phyloP scores from a whole-genome alignment of 179 eudicot genomes.

The Sideroxylon spinosum region DNA sequence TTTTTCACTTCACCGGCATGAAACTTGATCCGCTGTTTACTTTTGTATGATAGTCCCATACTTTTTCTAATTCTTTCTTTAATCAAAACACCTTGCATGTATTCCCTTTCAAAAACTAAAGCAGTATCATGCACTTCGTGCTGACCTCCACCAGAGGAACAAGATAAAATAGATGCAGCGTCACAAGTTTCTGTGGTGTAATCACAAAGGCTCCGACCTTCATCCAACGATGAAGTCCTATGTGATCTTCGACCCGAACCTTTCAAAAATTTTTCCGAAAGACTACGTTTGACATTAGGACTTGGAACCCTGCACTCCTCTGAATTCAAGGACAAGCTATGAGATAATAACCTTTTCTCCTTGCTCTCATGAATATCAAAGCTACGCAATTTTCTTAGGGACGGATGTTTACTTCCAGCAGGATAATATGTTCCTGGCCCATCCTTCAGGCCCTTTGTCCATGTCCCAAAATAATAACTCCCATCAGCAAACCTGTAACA shows the following conservation, averaged over 20 bases:
- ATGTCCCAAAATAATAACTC: slow-evolving; percentile 76
- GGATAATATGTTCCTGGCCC: slow-evolving; percentile 87
- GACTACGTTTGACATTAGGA: slow-evolving; percentile 44
- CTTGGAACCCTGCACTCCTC: slow-evolving; percentile 30
- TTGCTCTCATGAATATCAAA: slow-evolving; percentile 39
- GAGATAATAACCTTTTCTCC: slow-evolving; percentile 34
- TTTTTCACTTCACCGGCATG: slow-evolving; percentile 43
- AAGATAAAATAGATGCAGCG: slow-evolving; percentile 27
- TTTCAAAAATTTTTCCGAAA: slow-evolving; percentile 47
- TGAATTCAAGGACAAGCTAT: slow-evolving; percentile 30
- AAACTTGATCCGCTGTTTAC: slow-evolving; percentile 44
- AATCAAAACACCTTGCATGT: slow-evolving; percentile 84
- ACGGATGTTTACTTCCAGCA: slow-evolving; percentile 59
- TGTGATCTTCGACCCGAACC: slow-evolving; percentile 42
- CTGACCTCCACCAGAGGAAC: slow-evolving; percentile 34
- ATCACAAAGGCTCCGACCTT: slow-evolving; percentile 35
- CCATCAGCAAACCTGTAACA: slow-evolving; percentile 72
- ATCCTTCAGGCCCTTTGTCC: slow-evolving; percentile 85
- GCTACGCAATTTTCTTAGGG: slow-evolving; percentile 40
- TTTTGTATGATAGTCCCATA: slow-evolving; percentile 35
- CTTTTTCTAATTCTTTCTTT: slow-evolving; percentile 49
- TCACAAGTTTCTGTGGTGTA: slow-evolving; percentile 41
- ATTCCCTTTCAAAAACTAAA: slow-evolving; percentile 76
- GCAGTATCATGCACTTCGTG: slow-evolving; percentile 29
- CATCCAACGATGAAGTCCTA: slow-evolving; percentile 34